Evolutionary conservation across 306 rosid species (phyloP).

Genomic region (Citrullus colocynthis): DNA sequence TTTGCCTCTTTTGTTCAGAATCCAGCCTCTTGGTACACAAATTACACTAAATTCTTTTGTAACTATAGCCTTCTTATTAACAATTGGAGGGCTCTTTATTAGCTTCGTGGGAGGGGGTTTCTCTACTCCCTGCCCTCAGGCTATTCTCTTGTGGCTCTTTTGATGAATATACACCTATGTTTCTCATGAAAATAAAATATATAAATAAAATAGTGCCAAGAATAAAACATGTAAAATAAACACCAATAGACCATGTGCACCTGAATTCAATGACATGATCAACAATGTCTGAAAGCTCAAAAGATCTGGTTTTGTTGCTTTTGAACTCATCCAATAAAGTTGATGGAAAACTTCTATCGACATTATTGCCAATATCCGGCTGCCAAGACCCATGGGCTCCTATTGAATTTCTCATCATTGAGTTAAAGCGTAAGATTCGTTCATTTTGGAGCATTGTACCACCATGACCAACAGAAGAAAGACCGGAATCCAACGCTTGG

Average conservation of each 20-base stretch:
- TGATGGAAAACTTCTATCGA: constrained; percentile 46
- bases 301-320: constrained; percentile 71
- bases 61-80: too few relatives aligned
- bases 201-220: not conserved
- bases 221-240: not conserved
- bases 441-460: constrained; percentile 53
- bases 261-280: constrained; percentile 83
- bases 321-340: constrained; percentile 85
- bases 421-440: constrained; percentile 27
- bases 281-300: constrained; percentile 76
- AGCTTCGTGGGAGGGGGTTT: too few relatives aligned
- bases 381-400: constrained; percentile 56
- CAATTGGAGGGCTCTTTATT: too few relatives aligned
- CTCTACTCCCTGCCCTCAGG: too few relatives aligned
- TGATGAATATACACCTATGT: too few relatives aligned
- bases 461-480: constrained; percentile 54
- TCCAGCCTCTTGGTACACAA: too few relatives aligned
- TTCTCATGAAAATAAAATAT: too few relatives aligned
- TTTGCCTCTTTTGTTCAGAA: too few relatives aligned
- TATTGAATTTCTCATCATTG: constrained; percentile 56
- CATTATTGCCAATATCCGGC: constrained; percentile 43
- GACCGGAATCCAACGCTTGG: constrained; percentile 29
- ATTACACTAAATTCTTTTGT: too few relatives aligned
- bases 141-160: too few relatives aligned
- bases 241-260: constrained; percentile 24